Conservation (phyloP, 2,329 filamentous ascomycete genomes). For the Hypoxylon sp. region DNA sequence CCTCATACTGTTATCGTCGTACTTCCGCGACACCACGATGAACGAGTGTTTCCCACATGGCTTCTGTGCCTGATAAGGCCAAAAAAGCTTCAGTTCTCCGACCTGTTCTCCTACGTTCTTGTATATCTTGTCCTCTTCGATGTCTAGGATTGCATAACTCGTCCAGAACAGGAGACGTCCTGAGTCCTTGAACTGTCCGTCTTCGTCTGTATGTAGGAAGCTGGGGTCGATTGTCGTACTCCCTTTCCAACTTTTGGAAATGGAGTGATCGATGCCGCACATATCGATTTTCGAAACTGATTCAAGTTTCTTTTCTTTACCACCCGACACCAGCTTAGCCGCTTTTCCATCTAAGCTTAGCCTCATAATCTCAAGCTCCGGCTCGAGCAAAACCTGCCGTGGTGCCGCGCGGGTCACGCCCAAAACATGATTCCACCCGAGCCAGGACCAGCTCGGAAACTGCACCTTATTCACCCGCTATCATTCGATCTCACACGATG, state of each 20-base stretch:
- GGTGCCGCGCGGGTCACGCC: conserved; percentile 32
- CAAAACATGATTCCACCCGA: conserved; percentile 35
- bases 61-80: conserved; percentile 18
- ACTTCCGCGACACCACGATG: conserved; percentile 38
- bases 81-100: conserved; percentile 30
- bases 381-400: conserved; percentile 27
- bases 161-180: conserved; percentile 42
- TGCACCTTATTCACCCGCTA: conserved; percentile 23
- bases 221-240: conserved; percentile 30
- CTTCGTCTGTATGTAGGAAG: conserved; percentile 13
- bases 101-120: conserved; percentile 16
- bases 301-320: conserved; percentile 11
- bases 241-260: conserved; percentile 40
- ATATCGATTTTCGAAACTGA: conserved; percentile 26
- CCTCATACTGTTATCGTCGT: conserved; percentile 29
- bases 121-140: conserved; percentile 31
- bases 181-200: conserved; percentile 34
- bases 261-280: conserved; percentile 35
- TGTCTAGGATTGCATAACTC: conserved; percentile 32
- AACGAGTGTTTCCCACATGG: conserved; percentile 33
- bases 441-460: conserved; percentile 44
- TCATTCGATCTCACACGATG: conserved; percentile 24
- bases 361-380: conserved; percentile 41
- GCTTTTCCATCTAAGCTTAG: conserved; percentile 37
- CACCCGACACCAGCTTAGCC: conserved; percentile 1